Evolutionary conservation across 139 green algal species (phyloP).

Genomic region (Nannochloris sp.): DNA sequence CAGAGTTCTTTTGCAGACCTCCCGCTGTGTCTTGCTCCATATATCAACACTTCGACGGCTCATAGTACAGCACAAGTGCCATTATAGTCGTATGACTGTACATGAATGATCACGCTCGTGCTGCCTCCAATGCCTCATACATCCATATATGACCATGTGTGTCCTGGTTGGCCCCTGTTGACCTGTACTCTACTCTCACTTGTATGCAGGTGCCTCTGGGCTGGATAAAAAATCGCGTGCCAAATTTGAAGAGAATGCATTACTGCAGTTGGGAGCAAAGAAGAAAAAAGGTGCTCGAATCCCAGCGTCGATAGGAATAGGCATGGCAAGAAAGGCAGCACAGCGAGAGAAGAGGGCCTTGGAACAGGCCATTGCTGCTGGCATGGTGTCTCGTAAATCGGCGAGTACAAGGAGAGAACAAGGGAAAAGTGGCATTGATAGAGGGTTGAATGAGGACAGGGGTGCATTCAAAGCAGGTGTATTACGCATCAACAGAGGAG

Average conservation of each 20-base stretch:
- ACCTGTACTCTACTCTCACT: not conserved
- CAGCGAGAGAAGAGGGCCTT: slow-evolving; percentile 35
- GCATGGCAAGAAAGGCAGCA: slow-evolving; percentile 36
- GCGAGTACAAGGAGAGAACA: slow-evolving; percentile 45
- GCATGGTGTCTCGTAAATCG: slow-evolving; percentile 49
- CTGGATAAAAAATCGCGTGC: slow-evolving; percentile 54
- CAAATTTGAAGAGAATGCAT: slow-evolving; percentile 39
- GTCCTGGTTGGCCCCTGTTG: not conserved
- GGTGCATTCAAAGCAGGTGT: slow-evolving; percentile 44
- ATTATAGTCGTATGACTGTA: not conserved
- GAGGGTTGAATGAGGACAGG: slow-evolving; percentile 45
- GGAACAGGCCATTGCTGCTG: slow-evolving; percentile 54
- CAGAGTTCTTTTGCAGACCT: slow-evolving; percentile 12
- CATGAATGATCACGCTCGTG: not conserved
- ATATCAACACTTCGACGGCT: slow-evolving; percentile 13
- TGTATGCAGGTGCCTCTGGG: slow-evolving; percentile 29
- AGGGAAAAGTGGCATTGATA: slow-evolving; percentile 29
- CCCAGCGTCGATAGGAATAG: slow-evolving; percentile 33
- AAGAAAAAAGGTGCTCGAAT: slow-evolving; percentile 34
- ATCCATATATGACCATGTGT: not conserved
- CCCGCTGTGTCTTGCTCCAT: not conserved
- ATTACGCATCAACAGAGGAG: slow-evolving; percentile 25
- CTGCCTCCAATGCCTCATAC: slow-evolving; percentile 31
- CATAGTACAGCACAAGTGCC: slow-evolving; percentile 31
- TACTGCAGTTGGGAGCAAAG: slow-evolving; percentile 41